A percentile compares a stretch with the other conserved stretches of the same genome.
Conservation (phyloP, 805 yeast genomes). For the Ogataea pini region DNA sequence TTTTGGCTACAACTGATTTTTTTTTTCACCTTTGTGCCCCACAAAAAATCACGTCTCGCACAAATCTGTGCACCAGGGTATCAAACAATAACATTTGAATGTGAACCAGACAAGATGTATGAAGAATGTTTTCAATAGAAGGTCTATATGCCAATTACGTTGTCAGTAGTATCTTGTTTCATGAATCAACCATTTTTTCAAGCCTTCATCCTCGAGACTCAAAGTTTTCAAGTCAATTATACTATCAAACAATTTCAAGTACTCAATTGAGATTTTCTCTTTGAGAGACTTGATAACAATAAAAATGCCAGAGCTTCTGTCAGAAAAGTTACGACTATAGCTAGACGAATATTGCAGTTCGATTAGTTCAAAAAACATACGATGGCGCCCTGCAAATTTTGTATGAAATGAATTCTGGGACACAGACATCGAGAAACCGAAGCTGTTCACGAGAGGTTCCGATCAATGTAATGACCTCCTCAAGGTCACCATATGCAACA, state of each 20-base stretch:
- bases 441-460: constrained; percentile 5
- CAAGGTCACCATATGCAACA: constrained; percentile 13
- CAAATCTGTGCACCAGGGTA: constrained; percentile 1
- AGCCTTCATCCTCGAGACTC: constrained; percentile 22
- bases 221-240: constrained; percentile 21
- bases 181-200: constrained; percentile 29
- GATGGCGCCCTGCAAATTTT: constrained; percentile 15
- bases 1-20: no score
- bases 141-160: neutral
- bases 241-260: constrained; percentile 23
- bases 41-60: neutral
- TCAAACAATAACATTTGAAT: no score
- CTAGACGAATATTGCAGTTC: constrained; percentile 1
- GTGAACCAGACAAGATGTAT: no score
- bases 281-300: constrained; percentile 2
- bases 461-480: constrained; percentile 10
- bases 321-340: neutral
- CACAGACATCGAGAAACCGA: constrained; percentile 22
- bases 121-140: no score
- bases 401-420: constrained; percentile 22
- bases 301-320: constrained; percentile 1
- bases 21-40: neutral
- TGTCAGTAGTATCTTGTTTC: constrained; percentile 14
- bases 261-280: constrained; percentile 18
- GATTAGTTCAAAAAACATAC: constrained; percentile 14